phyloP scores from a whole-genome alignment of 139 green algal species.

The Chloropicon primus region DNA sequence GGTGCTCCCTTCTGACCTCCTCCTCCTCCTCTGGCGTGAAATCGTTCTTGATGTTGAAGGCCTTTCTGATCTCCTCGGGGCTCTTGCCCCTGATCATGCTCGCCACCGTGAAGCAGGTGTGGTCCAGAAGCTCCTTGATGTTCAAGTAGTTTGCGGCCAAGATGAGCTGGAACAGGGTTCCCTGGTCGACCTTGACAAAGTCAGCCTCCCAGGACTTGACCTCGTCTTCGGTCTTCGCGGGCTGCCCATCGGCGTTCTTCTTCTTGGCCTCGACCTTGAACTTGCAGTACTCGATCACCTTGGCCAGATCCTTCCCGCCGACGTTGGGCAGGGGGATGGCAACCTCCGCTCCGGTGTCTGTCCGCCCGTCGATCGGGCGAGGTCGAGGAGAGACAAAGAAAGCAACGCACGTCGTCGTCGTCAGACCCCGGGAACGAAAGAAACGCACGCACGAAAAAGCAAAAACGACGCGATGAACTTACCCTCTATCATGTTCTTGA shows the following conservation, averaged over 20 bases:
- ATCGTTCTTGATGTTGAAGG: slow-evolving; percentile 97
- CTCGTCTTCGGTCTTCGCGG: slow-evolving; percentile 62
- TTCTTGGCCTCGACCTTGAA: slow-evolving; percentile 74
- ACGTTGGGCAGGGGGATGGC: slow-evolving; percentile 76
- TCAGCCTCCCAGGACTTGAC: slow-evolving; percentile 83
- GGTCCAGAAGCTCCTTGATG: slow-evolving; percentile 94
- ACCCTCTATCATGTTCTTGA: slow-evolving; percentile 78
- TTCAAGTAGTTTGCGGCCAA: slow-evolving; percentile 99
- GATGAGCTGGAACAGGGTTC: slow-evolving; percentile 96
- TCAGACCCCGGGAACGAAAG: background rate
- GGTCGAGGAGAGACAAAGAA: slow-evolving; percentile 10
- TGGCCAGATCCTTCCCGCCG: slow-evolving; percentile 46
- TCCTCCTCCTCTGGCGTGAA: slow-evolving; percentile 94
- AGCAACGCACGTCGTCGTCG: slow-evolving; percentile 3
- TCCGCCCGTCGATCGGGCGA: background rate
- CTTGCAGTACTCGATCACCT: slow-evolving; percentile 94
- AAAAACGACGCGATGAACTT: background rate
- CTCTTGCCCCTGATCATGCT: slow-evolving; percentile 95
- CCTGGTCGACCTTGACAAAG: slow-evolving; percentile 96
- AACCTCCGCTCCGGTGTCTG: slow-evolving; percentile 52
- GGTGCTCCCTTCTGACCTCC: slow-evolving; percentile 84
- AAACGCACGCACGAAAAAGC: background rate
- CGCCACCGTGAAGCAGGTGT: slow-evolving; percentile 93
- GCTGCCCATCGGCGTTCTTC: background rate
- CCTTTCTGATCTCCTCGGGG: slow-evolving; percentile 86